Evolutionary conservation across 345 rosid genomes (phyloP).

Genomic region (Schrenkiella parvula): DNA sequence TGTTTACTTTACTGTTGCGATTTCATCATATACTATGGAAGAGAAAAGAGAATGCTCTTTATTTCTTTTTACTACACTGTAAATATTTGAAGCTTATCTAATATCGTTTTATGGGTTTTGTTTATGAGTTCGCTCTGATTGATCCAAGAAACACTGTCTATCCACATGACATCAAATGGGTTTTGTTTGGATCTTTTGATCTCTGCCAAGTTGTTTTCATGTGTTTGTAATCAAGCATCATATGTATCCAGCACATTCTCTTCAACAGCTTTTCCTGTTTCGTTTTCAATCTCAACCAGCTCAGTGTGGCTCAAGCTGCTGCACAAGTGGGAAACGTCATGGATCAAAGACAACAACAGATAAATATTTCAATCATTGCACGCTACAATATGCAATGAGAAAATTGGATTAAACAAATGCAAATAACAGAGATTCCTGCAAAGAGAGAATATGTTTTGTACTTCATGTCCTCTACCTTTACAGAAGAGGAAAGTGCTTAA

Average conservation of each 20-base stretch:
- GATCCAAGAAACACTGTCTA: background rate
- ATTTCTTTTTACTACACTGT: conserved; percentile 35
- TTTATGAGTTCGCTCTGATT: conserved; percentile 6
- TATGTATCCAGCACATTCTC: background rate
- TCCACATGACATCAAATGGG: background rate
- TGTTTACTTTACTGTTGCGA: background rate
- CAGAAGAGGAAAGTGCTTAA: too few species aligned
- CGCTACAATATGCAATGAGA: background rate
- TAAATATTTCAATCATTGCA: too few species aligned
- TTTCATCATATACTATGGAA: conserved; percentile 26
- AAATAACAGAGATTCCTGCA: background rate
- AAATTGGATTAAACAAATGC: background rate
- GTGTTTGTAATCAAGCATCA: background rate
- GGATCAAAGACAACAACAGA: background rate
- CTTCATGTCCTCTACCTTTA: too few species aligned
- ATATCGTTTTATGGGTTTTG: conserved; percentile 1
- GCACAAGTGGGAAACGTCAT: background rate
- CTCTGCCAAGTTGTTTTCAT: background rate
- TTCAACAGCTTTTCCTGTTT: background rate
- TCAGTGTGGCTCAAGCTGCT: background rate
- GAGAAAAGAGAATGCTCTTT: conserved; percentile 33
- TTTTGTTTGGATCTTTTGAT: background rate
- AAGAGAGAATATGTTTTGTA: too few species aligned
- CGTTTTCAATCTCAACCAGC: background rate
- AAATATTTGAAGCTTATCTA: conserved; percentile 33